Evolutionary conservation across 108 stramenopile genomes (phyloP), one percentile per base, ranked within the genome.

Genomic region (Pseudonitzschia delicatissima): DNA sequence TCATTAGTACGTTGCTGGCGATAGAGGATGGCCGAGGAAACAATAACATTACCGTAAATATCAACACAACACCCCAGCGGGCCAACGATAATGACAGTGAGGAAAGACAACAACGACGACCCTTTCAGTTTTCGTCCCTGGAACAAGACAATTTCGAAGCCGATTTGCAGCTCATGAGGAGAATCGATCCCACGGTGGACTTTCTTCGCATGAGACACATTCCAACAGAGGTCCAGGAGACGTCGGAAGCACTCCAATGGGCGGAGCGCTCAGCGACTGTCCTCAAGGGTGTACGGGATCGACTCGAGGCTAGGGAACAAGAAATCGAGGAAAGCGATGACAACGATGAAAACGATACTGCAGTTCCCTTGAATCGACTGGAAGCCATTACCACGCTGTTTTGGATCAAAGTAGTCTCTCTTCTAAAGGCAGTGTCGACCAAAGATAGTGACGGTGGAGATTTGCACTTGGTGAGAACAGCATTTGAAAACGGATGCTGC

Each of bases 201-300:
- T 90, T 87, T 77, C 60, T 90, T 12, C 72, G 86, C 26, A 90
- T 90, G 88, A 67, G 88, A 47, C 86, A 90, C 53, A 84, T 90
- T 37, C 86, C 85, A 37, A 35, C 57, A 49, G 86, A 84, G 26
- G 78, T 85, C 26, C 60, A 77, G 39, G 85, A 60, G 40, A 79
- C 70, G 45, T 35, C 29, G 55, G 83, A 69, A 32, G 76, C 60
- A 55, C 62, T 52, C 39, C 52, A 58, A 36, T 84, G 62, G 76
- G 76, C 76, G 0, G 61, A 71, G 21, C 68, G 52, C 11, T 64
- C 82, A n/a, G 66, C 77, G 27, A 48, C 66, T 29, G 47, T 83
- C 23, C 58, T 88, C 23, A 62, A 75, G 58, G 31, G 63, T 35
- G 68, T 83, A 3, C 80, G 85, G 26, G 66, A 66, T 39, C 62